Percentiles rank a stretch among this genome's conserved stretches.
Conservation (phyloP, 805 yeast genomes). For the Metschnikowia borealis region DNA sequence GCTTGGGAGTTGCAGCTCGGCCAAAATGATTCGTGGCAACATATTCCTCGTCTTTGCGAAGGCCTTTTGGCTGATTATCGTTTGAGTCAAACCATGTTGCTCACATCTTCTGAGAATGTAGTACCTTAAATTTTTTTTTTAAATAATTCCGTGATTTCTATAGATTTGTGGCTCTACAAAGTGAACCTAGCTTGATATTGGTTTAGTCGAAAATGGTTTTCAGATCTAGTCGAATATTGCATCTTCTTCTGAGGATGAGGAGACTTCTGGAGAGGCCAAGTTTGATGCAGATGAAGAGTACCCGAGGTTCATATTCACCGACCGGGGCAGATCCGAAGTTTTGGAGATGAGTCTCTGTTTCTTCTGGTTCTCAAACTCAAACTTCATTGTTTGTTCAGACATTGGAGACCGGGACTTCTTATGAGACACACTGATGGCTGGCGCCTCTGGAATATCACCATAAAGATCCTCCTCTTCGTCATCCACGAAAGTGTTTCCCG, state of each 20-base stretch:
- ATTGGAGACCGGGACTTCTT: conserved; percentile 18
- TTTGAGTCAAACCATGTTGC: conserved; percentile 99
- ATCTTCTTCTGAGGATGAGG: conserved; percentile 13
- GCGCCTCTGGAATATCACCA: conserved; percentile 6
- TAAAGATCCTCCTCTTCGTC: conserved; percentile 12
- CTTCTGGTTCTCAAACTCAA: conserved; percentile 16
- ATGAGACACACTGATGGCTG: conserved; percentile 1
- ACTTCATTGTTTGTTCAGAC: conserved; percentile 13
- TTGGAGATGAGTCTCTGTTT: conserved; percentile 19
- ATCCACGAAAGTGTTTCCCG: not conserved
- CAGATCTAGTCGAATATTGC: not conserved
- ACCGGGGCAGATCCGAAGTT: conserved; percentile 15
- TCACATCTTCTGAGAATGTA: conserved; percentile 44
- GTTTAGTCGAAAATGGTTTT: no score
- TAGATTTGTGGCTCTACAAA: not conserved
- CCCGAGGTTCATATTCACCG: conserved; percentile 16
- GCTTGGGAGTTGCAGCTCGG: conserved; percentile 53
- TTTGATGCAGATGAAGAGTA: conserved; percentile 17
- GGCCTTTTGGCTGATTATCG: conserved; percentile 86
- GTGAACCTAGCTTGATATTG: no score
- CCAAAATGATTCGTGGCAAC: conserved; percentile 74
- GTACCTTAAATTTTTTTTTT: not conserved
- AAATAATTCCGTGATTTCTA: not conserved
- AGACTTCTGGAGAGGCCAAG: conserved; percentile 16
- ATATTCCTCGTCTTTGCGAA: conserved; percentile 99